Percentiles rank a stretch among this genome's conserved stretches.
Evolutionary conservation across 805 yeast species (phyloP).

Genomic region (Tetrapisispora iriomotensis): DNA sequence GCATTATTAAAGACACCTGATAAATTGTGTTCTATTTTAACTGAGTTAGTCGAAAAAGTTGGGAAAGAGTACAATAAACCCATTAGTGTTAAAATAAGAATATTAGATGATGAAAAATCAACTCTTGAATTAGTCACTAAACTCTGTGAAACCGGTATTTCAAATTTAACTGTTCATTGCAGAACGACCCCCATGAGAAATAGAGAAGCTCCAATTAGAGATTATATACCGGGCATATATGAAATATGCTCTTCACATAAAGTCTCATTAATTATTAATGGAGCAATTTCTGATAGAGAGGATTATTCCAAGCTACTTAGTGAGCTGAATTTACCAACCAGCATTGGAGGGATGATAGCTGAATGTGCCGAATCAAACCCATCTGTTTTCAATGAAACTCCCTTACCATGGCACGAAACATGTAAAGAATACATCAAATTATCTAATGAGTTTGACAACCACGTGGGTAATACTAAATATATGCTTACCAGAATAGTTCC

Average conservation of each 20-base stretch:
- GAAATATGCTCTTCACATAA: conserved; percentile 49
- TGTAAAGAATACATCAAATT: conserved; percentile 46
- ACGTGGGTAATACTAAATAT: conserved; percentile 68
- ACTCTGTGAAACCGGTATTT: conserved; percentile 67
- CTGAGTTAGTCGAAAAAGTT: conserved; percentile 60
- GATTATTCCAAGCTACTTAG: conserved; percentile 47
- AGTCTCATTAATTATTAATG: conserved; percentile 74
- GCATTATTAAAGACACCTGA: conserved; percentile 81
- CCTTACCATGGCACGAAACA: conserved; percentile 44
- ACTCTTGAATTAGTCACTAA: conserved; percentile 50
- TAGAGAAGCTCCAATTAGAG: conserved; percentile 71
- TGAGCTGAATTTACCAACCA: conserved; percentile 37
- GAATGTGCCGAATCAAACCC: conserved; percentile 84
- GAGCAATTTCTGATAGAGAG: conserved; percentile 47
- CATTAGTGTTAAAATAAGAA: conserved; percentile 82
- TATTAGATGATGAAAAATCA: conserved; percentile 53
- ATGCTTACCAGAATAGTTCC: conserved; percentile 72
- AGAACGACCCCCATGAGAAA: conserved; percentile 84
- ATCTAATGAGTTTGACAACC: conserved; percentile 50
- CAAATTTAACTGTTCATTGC: conserved; percentile 84
- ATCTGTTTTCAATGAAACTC: conserved; percentile 47
- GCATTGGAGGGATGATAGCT: conserved; percentile 90
- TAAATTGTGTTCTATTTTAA: conserved; percentile 56
- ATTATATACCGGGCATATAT: conserved; percentile 52
- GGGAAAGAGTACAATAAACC: conserved; percentile 72